Percentiles rank a stretch among this genome's conserved stretches.
phyloP scores from a whole-genome alignment of 331 rosid genomes.

The Pyrus hybrid region DNA sequence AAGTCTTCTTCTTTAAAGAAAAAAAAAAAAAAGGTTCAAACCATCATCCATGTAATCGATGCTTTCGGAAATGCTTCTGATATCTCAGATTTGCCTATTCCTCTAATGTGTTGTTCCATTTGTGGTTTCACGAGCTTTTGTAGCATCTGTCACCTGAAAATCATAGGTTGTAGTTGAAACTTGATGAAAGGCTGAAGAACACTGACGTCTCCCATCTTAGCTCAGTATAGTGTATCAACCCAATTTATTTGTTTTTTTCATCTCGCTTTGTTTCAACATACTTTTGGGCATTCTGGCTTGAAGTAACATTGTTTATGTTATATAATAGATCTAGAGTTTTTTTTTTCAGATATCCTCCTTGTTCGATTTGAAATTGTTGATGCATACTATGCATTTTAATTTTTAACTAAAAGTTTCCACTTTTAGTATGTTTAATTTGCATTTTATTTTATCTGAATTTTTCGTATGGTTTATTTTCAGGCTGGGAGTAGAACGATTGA shows the following conservation, averaged over 20 bases:
- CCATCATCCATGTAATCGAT: not conserved
- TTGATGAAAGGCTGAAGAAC: not conserved
- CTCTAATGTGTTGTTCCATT: not conserved
- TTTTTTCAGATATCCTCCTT: not conserved
- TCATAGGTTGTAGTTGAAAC: too few species aligned
- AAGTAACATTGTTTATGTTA: not conserved
- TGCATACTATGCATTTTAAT: not conserved
- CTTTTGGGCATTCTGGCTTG: not conserved
- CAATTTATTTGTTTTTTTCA: not conserved
- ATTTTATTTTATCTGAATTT: not conserved
- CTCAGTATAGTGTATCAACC: not conserved
- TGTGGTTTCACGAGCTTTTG: too few species aligned
- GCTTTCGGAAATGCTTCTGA: not conserved
- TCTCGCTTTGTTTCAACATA: not conserved
- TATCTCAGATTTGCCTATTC: not conserved
- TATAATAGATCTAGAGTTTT: too few species aligned
- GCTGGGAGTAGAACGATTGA: constrained; percentile 91
- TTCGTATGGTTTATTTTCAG: constrained; percentile 27
- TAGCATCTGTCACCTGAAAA: too few species aligned
- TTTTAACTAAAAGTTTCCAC: not conserved
- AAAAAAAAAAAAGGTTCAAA: not conserved
- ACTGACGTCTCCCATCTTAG: not conserved
- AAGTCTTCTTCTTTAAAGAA: not conserved
- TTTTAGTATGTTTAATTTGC: not conserved
- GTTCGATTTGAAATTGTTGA: not conserved